phyloP scores from a whole-genome alignment of 2,329 filamentous ascomycete genomes.

The Aspergillus aculeatus region DNA sequence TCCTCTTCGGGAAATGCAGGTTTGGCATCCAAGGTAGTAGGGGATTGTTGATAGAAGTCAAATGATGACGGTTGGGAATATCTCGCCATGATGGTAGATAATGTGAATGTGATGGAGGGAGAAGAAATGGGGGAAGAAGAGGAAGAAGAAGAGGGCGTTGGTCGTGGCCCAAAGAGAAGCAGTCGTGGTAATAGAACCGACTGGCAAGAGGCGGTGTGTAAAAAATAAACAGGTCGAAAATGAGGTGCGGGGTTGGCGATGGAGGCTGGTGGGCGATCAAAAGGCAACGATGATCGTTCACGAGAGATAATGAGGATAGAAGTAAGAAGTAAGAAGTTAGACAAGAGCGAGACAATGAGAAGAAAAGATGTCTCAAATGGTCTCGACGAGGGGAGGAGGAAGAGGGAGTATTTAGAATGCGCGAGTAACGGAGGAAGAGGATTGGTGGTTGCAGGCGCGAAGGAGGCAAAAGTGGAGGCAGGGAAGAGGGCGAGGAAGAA shows the following conservation, averaged over 20 bases:
- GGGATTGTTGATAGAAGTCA: constrained; percentile 46
- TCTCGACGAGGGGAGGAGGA: constrained; percentile 10
- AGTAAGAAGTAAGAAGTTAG: constrained; percentile 2
- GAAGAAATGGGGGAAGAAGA: not conserved
- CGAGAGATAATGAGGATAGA: not conserved
- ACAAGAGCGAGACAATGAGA: constrained; percentile 9
- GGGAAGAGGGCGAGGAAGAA: constrained; percentile 13
- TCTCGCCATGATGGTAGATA: constrained; percentile 39
- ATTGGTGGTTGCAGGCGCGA: not conserved
- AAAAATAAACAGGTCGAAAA: constrained; percentile 11
- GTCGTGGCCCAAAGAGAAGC: constrained; percentile 8
- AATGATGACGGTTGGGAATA: constrained; percentile 45
- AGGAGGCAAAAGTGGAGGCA: constrained; percentile 10
- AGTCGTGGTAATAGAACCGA: constrained; percentile 2
- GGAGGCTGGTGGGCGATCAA: constrained; percentile 10
- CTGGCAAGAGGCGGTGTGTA: constrained; percentile 26
- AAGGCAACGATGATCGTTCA: not conserved
- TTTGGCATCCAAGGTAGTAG: constrained; percentile 45
- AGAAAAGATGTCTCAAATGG: constrained; percentile 8
- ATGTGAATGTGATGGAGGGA: constrained; percentile 24
- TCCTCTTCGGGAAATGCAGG: constrained; percentile 47
- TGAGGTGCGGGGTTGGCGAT: constrained; percentile 18
- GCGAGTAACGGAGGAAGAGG: constrained; percentile 4
- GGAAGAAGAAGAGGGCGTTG: constrained; percentile 8
- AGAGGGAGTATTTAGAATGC: constrained; percentile 7